Evolutionary conservation across 192 early-diverging fungal genomes (phyloP).

Genomic region (Backusella mclennaniae): DNA sequence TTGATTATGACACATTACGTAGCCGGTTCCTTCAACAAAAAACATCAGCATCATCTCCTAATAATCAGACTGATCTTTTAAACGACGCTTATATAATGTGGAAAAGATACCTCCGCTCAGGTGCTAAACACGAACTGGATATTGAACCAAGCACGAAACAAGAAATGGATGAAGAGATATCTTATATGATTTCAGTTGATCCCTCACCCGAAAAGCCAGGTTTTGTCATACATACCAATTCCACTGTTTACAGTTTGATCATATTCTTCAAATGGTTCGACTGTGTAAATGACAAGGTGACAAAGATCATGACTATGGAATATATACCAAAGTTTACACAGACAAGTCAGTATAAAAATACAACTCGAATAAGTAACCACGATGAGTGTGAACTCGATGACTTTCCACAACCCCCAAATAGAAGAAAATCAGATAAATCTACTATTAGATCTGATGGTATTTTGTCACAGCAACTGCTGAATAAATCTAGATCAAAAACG

Average conservation of each 20-base stretch:
- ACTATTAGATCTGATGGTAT: not conserved
- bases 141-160: conserved; percentile 46
- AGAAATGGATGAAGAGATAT: conserved; percentile 46
- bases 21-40: conserved; percentile 39
- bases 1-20: conserved; percentile 46
- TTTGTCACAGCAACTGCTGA: not conserved
- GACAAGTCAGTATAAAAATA: conserved; percentile 33
- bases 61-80: conserved; percentile 38
- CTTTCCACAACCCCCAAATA: conserved; percentile 6
- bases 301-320: conserved; percentile 65
- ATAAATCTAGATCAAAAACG: not conserved
- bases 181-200: conserved; percentile 38
- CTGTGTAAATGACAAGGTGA: conserved; percentile 63
- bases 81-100: conserved; percentile 50
- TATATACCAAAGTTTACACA: conserved; percentile 73
- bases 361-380: not conserved
- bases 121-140: conserved; percentile 46
- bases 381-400: not conserved
- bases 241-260: conserved; percentile 19
- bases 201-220: conserved; percentile 3
- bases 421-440: not conserved
- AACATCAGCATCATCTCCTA: conserved; percentile 27
- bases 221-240: conserved; percentile 26
- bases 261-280: conserved; percentile 53
- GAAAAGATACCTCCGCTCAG: conserved; percentile 43